Conservation (phyloP, 2,329 filamentous ascomycete species). For the Aspergillus pseudoterreus region DNA sequence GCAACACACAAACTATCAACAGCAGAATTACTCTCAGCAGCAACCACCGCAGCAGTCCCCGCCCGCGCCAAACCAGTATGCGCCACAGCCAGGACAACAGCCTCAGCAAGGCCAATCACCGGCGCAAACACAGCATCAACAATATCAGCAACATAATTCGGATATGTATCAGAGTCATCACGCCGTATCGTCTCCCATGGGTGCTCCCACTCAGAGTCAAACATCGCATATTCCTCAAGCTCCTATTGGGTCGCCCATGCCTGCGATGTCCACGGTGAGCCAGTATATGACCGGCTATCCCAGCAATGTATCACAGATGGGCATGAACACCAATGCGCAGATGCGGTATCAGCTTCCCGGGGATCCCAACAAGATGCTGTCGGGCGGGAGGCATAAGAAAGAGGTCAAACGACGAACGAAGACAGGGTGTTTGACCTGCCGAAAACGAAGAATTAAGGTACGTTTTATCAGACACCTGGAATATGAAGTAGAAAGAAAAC, state of each 20-base stretch:
- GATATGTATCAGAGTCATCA: conserved; percentile 32
- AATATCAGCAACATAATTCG: conserved; percentile 28
- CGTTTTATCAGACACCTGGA: conserved; percentile 23
- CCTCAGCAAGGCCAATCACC: conserved; percentile 32
- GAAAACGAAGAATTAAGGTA: conserved; percentile 71
- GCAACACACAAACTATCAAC: conserved; percentile 7
- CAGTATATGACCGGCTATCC: conserved; percentile 51
- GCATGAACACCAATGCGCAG: conserved; percentile 40
- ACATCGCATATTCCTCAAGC: conserved; percentile 35
- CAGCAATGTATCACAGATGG: conserved; percentile 28
- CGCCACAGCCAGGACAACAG: conserved; percentile 37
- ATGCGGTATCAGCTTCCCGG: conserved; percentile 53
- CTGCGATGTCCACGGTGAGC: conserved; percentile 51
- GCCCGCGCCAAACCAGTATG: conserved; percentile 11
- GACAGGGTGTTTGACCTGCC: conserved; percentile 65
- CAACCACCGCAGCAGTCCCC: conserved; percentile 12
- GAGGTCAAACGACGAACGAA: conserved; percentile 74
- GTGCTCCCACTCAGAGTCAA: conserved; percentile 20
- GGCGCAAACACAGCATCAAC: conserved; percentile 23
- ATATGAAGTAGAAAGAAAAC: not conserved
- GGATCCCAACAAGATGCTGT: conserved; percentile 53
- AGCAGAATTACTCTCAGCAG: conserved; percentile 11
- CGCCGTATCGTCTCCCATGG: conserved; percentile 16
- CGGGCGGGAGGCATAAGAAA: conserved; percentile 62
- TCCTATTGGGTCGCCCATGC: conserved; percentile 52